Evolutionary conservation across 1,139 yeast species (phyloP).

Genomic region (Eremothecium coryli): DNA sequence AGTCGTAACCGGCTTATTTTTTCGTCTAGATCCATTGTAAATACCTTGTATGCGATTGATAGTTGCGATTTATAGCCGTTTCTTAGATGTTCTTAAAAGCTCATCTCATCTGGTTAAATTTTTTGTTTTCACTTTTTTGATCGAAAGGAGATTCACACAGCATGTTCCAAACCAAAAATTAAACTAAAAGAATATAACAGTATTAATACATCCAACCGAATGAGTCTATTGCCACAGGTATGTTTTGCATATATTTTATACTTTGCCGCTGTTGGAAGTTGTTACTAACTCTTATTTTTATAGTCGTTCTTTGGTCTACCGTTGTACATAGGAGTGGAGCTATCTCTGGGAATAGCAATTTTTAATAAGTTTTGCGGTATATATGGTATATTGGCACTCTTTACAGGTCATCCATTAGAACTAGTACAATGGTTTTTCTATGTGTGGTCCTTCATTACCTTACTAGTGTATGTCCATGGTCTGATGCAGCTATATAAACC

Average conservation of each 20-base stretch:
- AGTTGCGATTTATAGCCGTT: not conserved
- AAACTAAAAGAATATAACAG: too few relatives aligned
- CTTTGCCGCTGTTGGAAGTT: not conserved
- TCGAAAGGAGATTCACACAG: not conserved
- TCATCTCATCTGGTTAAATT: constrained; percentile 2
- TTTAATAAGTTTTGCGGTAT: constrained; percentile 85
- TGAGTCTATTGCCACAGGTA: constrained; percentile 12
- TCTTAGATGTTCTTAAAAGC: not conserved
- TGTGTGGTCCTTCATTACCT: constrained; percentile 49
- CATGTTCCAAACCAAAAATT: too few relatives aligned
- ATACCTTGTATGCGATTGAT: too few relatives aligned
- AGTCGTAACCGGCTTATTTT: constrained; percentile 15
- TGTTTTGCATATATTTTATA: constrained; percentile 1
- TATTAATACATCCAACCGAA: too few relatives aligned
- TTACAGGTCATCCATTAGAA: constrained; percentile 83
- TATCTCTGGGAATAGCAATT: constrained; percentile 67
- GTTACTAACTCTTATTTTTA: not conserved
- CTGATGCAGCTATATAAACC: constrained; percentile 42
- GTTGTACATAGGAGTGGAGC: constrained; percentile 78
- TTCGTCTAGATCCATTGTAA: constrained; percentile 20
- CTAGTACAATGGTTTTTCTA: constrained; percentile 80
- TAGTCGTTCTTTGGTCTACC: constrained; percentile 39
- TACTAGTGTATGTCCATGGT: constrained; percentile 63
- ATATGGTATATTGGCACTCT: constrained; percentile 75
- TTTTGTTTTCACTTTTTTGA: constrained; percentile 1